Evolutionary conservation across 2,329 filamentous ascomycete species (phyloP).

Genomic region (Thyridium curvatum): DNA sequence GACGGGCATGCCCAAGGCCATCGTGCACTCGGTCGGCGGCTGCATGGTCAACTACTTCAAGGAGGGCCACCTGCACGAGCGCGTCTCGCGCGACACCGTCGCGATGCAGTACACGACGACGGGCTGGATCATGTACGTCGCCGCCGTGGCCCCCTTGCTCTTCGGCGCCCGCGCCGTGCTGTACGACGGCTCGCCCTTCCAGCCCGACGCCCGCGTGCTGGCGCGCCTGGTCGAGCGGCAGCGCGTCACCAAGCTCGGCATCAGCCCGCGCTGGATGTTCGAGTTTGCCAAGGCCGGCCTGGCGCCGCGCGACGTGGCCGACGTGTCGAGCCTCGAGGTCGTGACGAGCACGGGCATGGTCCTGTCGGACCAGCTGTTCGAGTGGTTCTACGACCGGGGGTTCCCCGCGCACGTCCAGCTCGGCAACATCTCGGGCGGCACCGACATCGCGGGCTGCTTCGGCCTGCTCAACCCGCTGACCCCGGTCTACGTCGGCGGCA

Average conservation of each 20-base stretch:
- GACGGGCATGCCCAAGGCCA: conserved; percentile 78
- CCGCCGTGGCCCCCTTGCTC: conserved; percentile 51
- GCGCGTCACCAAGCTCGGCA: conserved; percentile 65
- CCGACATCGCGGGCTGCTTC: conserved; percentile 64
- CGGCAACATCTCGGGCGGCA: conserved; percentile 70
- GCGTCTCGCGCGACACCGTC: conserved; percentile 30
- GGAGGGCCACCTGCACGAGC: conserved; percentile 51
- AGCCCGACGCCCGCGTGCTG: conserved; percentile 59
- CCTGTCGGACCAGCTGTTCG: conserved; percentile 66
- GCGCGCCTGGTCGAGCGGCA: conserved; percentile 57
- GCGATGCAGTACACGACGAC: conserved; percentile 57
- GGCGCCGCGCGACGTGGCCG: conserved; percentile 52
- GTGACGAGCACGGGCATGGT: conserved; percentile 80
- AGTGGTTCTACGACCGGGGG: conserved; percentile 69
- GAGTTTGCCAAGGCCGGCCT: conserved; percentile 63
- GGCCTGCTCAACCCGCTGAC: conserved; percentile 60
- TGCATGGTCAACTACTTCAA: conserved; percentile 48
- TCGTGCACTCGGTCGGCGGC: conserved; percentile 70
- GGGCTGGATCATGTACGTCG: conserved; percentile 86
- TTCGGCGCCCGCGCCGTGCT: conserved; percentile 57
- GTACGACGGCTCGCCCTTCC: conserved; percentile 81
- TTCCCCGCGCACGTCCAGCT: conserved; percentile 65
- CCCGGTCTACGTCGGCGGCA: conserved; percentile 56
- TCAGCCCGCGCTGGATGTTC: conserved; percentile 69
- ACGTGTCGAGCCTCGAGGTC: conserved; percentile 53